These are phyloP conservation scores for Pachysandra terminalis DNA, from an alignment of 164 flowering plant species.

Conservation along the genomic window DNA sequence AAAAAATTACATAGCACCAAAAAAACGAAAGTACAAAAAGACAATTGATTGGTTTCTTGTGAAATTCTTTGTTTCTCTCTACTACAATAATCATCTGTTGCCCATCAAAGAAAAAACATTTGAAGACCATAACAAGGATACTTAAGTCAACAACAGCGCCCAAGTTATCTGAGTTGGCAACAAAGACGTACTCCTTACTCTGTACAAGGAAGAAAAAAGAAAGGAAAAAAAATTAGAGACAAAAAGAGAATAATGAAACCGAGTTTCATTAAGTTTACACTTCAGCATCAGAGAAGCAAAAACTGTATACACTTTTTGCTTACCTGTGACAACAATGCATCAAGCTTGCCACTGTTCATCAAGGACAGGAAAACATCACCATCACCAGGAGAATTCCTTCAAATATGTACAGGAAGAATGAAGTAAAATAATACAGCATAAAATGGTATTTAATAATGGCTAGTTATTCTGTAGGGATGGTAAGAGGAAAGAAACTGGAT, in stretches of 20 bases:
- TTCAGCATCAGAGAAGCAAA: not conserved
- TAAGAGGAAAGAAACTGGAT: not conserved
- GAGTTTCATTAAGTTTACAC: not conserved
- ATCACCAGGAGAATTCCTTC: slow-evolving; percentile 98
- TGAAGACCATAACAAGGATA: slow-evolving; percentile 54
- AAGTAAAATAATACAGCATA: not conserved
- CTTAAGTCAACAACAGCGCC: slow-evolving; percentile 96
- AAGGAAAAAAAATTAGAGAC: not conserved
- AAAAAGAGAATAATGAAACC: not conserved
- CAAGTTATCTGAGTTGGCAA: slow-evolving; percentile 96
- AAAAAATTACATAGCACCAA: no score
- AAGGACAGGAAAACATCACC: slow-evolving; percentile 94
- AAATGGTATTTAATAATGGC: not conserved
- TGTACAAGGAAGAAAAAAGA: slow-evolving; percentile 20
- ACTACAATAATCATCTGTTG: no score
- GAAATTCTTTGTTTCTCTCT: no score
- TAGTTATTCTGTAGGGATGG: not conserved
- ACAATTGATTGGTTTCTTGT: no score
- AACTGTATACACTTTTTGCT: not conserved
- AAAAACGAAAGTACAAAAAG: no score
- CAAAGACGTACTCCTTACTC: slow-evolving; percentile 97
- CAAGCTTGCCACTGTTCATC: slow-evolving; percentile 95
- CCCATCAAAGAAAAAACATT: no score
- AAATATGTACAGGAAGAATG: slow-evolving; percentile 9
- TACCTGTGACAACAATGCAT: slow-evolving; percentile 73